These are phyloP conservation scores for Citrus sinensis DNA, from an alignment of 345 rosid species.

Conservation along the genomic window DNA sequence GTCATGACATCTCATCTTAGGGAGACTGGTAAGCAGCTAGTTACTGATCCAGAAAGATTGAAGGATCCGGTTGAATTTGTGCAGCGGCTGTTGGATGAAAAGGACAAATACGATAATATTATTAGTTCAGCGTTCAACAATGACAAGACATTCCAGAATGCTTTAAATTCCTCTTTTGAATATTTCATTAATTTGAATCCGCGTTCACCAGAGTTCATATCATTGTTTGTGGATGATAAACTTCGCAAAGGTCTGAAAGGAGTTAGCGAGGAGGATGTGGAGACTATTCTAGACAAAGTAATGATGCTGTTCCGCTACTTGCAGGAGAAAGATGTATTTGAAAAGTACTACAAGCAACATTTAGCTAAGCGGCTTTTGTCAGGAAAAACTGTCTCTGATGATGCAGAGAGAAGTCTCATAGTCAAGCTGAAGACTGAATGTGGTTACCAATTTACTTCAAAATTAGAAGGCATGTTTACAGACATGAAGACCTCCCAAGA, in stretches of 20 bases:
- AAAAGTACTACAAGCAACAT: constrained; percentile 98
- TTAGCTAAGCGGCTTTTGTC: constrained; percentile 94
- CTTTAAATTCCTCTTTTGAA: constrained; percentile 88
- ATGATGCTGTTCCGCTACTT: constrained; percentile 99
- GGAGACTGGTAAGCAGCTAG: constrained; percentile 90
- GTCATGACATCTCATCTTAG: constrained; percentile 93
- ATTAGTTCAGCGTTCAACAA: constrained; percentile 69
- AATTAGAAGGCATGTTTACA: constrained; percentile 97
- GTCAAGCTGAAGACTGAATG: constrained; percentile 98
- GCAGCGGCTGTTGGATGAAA: constrained; percentile 86
- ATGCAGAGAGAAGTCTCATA: constrained; percentile 92
- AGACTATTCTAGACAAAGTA: constrained; percentile 88
- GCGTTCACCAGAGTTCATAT: constrained; percentile 96
- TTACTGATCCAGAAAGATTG: constrained; percentile 85
- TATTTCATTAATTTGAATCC: constrained; percentile 84
- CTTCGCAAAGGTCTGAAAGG: constrained; percentile 92
- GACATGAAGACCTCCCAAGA: constrained; percentile 99
- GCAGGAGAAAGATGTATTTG: constrained; percentile 97
- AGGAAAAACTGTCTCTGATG: constrained; percentile 90
- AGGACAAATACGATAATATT: constrained; percentile 79
- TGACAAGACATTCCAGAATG: constrained; percentile 96
- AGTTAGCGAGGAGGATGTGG: constrained; percentile 88
- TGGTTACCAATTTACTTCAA: constrained; percentile 96
- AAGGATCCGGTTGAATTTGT: constrained; percentile 97
- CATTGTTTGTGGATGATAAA: constrained; percentile 92